Evolutionary conservation across 148 eudicot genomes (phyloP), one percentile per base, ranked within the genome.

Genomic region (Selenicereus undatus): DNA sequence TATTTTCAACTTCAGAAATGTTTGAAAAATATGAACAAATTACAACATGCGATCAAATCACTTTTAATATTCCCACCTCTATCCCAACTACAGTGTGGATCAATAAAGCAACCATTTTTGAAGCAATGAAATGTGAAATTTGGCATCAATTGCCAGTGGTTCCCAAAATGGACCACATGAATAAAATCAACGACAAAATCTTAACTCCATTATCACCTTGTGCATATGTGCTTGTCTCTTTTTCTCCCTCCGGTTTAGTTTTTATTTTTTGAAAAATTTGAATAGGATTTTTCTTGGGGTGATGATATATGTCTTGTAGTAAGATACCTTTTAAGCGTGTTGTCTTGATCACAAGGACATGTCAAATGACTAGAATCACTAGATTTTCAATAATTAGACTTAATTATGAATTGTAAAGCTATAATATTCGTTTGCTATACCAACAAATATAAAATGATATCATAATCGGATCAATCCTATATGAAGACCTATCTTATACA

Each of bases 101-200:
- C 62, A 20, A 56, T 17, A 64, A 64, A 64, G 68, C 11, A 22
- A 7, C 3, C 29, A 64, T 64, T 64, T 64, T 64, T 17, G 6
- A 0, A 24, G 12, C 26, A 64, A 22, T 22, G 22, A 64, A 64
- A 64, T 64, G 68, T 64, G 68, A 64, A 64, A 7, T 24, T 16
- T 24, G 29, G 29, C 68, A 64, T 24, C 12, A 64, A 77, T n/a
- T 77, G 51, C 54, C 52, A 77, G 39, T 78, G 58, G 22, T 45
- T 71, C 76, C 12, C 64, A 75, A 26, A 42, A 27, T 74, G 77
- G 82, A 80, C 82, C 78, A 80, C 58, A n/a, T 56, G 82, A 74
- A 74, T 80, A 74, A 62, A 80, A 74, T 80, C 82, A 64, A 64
- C 30, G 73, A 74, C 82, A 80, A 45, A n/a, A 80, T 80, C 82